These are phyloP conservation scores for Xerocomus nothofagi DNA, from an alignment of 1,284 basidiomycete genomes.

Conservation along the genomic window DNA sequence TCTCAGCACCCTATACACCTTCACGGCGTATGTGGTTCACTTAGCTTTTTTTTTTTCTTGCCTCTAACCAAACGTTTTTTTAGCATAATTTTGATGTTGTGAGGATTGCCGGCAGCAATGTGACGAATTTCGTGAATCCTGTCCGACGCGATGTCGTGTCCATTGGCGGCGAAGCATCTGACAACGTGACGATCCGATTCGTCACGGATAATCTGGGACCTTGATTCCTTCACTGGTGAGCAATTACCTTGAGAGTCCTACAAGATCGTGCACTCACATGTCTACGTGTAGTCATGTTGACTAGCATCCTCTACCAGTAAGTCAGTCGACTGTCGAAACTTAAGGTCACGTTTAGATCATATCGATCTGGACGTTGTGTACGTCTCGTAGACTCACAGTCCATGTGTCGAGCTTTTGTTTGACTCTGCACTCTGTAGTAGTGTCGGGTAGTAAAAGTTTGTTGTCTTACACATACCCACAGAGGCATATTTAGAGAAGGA, in stretches of 20 bases:
- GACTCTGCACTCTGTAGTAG: too few relatives aligned
- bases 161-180: slow-evolving; percentile 16
- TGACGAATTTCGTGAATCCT: slow-evolving; percentile 28
- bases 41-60: neutral
- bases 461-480: too few relatives aligned
- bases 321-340: slow-evolving; percentile 14
- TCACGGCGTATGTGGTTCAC: slow-evolving; percentile 33
- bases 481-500: too few relatives aligned
- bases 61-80: neutral
- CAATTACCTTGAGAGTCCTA: neutral
- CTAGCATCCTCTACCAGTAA: slow-evolving; percentile 40
- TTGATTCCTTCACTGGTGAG: slow-evolving; percentile 49
- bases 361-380: slow-evolving; percentile 26
- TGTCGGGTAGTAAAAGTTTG: too few relatives aligned
- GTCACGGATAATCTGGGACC: slow-evolving; percentile 47
- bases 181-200: slow-evolving; percentile 48
- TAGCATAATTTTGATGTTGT: slow-evolving; percentile 31
- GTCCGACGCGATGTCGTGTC: slow-evolving; percentile 31
- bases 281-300: slow-evolving; percentile 36
- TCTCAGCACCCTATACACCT: slow-evolving; percentile 36
- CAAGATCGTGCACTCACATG: slow-evolving; percentile 1
- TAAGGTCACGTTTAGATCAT: too few relatives aligned
- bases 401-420: too few relatives aligned
- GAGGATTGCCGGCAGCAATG: slow-evolving; percentile 20
- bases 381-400: too few relatives aligned